These are phyloP conservation scores for Melaleuca quinquenervia DNA, from an alignment of 345 rosid genomes.

Conservation along the genomic window DNA sequence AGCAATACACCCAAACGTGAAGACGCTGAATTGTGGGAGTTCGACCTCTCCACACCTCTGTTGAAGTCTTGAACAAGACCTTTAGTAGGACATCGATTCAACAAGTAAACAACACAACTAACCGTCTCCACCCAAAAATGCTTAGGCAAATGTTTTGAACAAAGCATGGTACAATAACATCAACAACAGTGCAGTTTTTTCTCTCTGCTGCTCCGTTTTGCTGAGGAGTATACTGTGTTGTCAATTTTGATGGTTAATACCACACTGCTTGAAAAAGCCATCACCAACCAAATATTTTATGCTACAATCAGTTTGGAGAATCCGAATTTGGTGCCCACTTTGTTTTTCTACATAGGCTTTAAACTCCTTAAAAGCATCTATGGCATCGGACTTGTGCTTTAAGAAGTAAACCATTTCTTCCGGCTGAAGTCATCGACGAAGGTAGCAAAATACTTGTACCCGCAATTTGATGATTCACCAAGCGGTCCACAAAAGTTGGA, in stretches of 20 bases:
- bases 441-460: neutral
- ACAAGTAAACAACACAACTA: neutral
- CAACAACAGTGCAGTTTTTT: neutral
- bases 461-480: neutral
- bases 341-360: neutral
- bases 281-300: neutral
- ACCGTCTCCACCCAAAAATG: neutral
- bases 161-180: constrained; percentile 2
- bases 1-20: neutral
- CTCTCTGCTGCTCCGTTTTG: neutral
- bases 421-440: neutral
- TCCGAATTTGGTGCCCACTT: neutral
- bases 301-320: neutral
- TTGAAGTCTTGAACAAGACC: neutral
- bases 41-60: neutral
- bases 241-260: neutral
- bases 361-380: neutral
- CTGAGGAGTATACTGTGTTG: neutral
- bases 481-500: neutral
- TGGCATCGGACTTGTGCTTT: neutral
- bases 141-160: neutral
- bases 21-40: neutral
- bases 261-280: neutral
- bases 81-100: neutral
- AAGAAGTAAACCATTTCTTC: neutral